Base-by-base conservation (phyloP, 1,284 basidiomycete species). In the Trametes pubescens region DNA sequence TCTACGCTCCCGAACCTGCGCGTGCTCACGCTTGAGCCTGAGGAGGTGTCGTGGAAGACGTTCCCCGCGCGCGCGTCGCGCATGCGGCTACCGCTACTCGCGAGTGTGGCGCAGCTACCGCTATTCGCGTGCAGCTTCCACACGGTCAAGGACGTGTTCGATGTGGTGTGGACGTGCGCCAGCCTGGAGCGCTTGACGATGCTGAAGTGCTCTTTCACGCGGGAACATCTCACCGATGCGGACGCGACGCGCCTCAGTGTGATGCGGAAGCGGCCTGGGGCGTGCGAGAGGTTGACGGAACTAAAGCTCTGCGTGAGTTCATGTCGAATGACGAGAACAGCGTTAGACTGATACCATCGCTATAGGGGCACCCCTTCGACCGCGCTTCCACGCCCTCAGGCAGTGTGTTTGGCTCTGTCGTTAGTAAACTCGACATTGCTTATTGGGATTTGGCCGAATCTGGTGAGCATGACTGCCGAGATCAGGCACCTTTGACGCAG, bases 331-430 rank as follows among this genome's bases (percentile, higher is more conserved):
- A 9, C 26, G 8, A 11, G 16, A 8, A 4, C 18, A 16, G 18
- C 11, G 10, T 38, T 21, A 32, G 35, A 14, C 29, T 35, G 13
- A 34, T 26, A 26, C 16, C 22, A 22, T 24, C 6, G 13, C 32
- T 8, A 4, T 26, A 53, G 51, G 51, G 51, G 3, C 51, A 53
- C 35, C 51, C 51, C n/a, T 53, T 53, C 35, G 51, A 53, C 21
- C 51, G 38, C 16, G 5, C 11, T 3, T 24, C 10, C 14, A 35
- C 51, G 22, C 51, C 51, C 13, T 14, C 35, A 6, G 51, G 51
- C 5, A 24, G 22, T 13, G 51, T 53, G 1, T 53, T 53, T 53
- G 51, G 51, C 21, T 53, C 51, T 9, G 51, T n/a, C 4, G 35
- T 53, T 2, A 53, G 35, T 11, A 21, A 53, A 2, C 18, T 53